Base-by-base conservation (phyloP, 2,329 filamentous ascomycete species). In the Alternaria incomplexa region DNA sequence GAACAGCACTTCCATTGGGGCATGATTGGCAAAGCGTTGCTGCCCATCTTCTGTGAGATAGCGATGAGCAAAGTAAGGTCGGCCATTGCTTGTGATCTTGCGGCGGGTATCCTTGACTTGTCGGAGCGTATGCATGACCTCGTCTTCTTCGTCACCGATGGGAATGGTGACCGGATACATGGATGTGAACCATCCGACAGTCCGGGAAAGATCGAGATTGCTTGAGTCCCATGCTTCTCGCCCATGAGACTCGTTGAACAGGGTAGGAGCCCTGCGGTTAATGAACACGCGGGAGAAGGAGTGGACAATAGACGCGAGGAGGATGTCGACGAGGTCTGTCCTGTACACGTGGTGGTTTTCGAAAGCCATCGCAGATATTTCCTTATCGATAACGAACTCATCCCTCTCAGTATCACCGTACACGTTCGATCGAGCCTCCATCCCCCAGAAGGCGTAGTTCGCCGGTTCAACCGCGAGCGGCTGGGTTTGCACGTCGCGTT, bases 171-270 rank as follows among this genome's bases (percentile, higher is more conserved):
- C 77, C 0, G 87, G 87, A 52, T 83, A 86, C 12, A 89, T 77
- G 0, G 86, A 83, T 3, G 86, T 88, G 65, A 89, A 88, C 86
- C 86, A 89, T 2, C 87, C 87, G 0, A 89, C 86, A 0, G 87
- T 89, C 55, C 86, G 81, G 5, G 84, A 83, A 1, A 88, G 81
- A 73, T 89, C 85, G 12, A 85, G 77, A 15, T 72, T 75, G 59
- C 83, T 82, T 0, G 76, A 72, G 25, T 82, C 82, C 64, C 81
- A 81, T n/a, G 67, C 78, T 53, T 80, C 78, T 8, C 78, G 71
- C 4, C 79, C 79, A 58, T 81, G 78, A 1, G 73, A 76, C 57
- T 81, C 78, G 50, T 72, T 77, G 62, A 77, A 89, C 0, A 89
- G 69, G 1, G 84, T 83, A 0, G 87, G 87, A 0, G 81, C 74